These are phyloP conservation scores for Coemansia sp. DNA, from an alignment of 192 early-diverging fungal genomes.

Conservation along the genomic window DNA sequence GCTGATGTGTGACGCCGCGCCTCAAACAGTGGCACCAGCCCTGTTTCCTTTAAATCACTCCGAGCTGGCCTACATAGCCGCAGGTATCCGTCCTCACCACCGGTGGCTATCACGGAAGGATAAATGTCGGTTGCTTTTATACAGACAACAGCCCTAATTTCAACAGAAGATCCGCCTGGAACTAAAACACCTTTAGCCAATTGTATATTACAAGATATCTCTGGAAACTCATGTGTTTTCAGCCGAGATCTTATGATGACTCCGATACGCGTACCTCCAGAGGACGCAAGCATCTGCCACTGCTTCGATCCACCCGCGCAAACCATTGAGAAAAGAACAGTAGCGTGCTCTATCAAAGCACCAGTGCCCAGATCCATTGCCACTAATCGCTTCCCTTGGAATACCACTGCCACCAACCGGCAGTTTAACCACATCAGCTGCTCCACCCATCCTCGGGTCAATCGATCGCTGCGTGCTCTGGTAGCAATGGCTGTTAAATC, in stretches of 20 bases:
- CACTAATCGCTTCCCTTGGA: conserved; percentile 72
- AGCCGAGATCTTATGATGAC: conserved; percentile 49
- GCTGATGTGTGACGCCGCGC: conserved; percentile 18
- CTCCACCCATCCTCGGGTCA: conserved; percentile 81
- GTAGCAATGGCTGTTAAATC: conserved; percentile 2
- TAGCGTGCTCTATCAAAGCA: conserved; percentile 45
- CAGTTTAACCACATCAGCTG: conserved; percentile 56
- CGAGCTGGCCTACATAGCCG: neutral
- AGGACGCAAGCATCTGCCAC: conserved; percentile 66
- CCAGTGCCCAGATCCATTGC: conserved; percentile 61
- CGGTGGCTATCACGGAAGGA: conserved; percentile 11
- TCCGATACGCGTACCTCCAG: conserved; percentile 51
- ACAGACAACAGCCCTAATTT: neutral
- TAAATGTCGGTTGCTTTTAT: neutral
- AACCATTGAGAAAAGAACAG: conserved; percentile 65
- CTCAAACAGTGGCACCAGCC: neutral
- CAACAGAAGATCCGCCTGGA: neutral
- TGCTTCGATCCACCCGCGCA: conserved; percentile 74
- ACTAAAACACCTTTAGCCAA: neutral
- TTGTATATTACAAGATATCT: neutral
- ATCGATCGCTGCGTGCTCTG: conserved; percentile 38
- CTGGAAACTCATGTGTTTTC: conserved; percentile 49
- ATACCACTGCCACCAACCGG: conserved; percentile 65
- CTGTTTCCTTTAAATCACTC: neutral
- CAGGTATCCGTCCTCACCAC: conserved; percentile 29